Evolutionary conservation across 2,329 filamentous ascomycete species (phyloP), one percentile per base, ranked within the genome.

Genomic region (Colletotrichum liaoningense): DNA sequence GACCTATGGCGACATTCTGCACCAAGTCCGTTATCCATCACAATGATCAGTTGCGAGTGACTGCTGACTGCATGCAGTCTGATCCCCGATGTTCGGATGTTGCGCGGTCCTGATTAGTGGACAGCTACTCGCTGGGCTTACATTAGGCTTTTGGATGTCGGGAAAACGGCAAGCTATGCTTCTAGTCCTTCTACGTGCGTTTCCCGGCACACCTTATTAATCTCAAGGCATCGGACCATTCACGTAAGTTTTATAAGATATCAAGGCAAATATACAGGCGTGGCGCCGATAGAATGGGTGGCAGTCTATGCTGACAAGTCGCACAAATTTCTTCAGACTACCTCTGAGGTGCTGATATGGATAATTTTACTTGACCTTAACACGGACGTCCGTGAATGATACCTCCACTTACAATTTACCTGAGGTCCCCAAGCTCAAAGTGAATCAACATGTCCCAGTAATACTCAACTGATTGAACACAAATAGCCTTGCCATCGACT

Each of bases 1-100:
- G 30, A 38, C 54, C 60, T 46, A 72, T 74, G 63, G 72, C 67
- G 72, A 74, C 72, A 74, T 74, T 19, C 33, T 42, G 38, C 38
- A 42, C 14, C 38, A 42, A 19, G 35, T 28, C 52, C 19, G 24
- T 22, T 49, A 38, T 57, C 19, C 46, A 16, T 56, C 14, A 11
- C 6, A n/a, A 19, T 56, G 55, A 4, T n/a, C 38, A 62, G 8
- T 30, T 49, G 35, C 24, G 35, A 59, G 38, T 67, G 64, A 26
- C 28, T 54, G 28, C 64, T 24, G 56, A 54, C 8, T 63, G 46
- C 35, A 58, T 65, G 58, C n/a, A 38, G 28, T 22, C 38, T 33
- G 57, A 55, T 28, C 24, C 56, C 68, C 58, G 63, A 55, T 54
- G 46, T 63, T 63, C 62, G 52, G 62, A 71, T 58, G 30, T 8